Percentiles rank a stretch among this genome's conserved stretches.
phyloP scores from a whole-genome alignment of 345 rosid species.

The Tarenaya hassleriana region DNA sequence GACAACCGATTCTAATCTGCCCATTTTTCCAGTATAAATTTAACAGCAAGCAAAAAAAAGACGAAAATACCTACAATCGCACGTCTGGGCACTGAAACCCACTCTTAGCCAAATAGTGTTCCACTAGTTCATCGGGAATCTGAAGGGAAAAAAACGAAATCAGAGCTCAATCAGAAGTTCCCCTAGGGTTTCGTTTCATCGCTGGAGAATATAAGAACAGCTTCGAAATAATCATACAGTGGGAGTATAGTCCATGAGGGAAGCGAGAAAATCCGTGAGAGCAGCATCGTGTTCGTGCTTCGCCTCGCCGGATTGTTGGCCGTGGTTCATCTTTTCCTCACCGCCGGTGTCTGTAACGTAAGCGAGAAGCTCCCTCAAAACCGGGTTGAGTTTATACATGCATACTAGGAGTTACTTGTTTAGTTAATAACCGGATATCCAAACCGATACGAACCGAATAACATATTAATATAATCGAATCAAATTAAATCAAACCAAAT shows the following conservation, averaged over 20 bases:
- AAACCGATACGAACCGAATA: too few relatives aligned
- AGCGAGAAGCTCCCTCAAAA: too few relatives aligned
- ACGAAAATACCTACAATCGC: conserved; percentile 70
- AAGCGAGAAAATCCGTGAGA: conserved; percentile 70
- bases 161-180: background rate
- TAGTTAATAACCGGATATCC: too few relatives aligned
- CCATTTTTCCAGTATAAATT: background rate
- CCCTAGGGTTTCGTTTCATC: background rate
- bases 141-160: conserved; percentile 19
- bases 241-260: conserved; percentile 85
- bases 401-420: too few relatives aligned
- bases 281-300: conserved; percentile 84
- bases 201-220: background rate
- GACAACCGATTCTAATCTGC: background rate
- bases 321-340: conserved; percentile 45
- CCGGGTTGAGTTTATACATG: too few relatives aligned
- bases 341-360: too few relatives aligned
- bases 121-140: conserved; percentile 96
- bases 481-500: too few relatives aligned
- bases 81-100: conserved; percentile 96
- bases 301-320: conserved; percentile 44
- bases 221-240: conserved; percentile 32
- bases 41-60: conserved; percentile 1
- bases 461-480: too few relatives aligned
- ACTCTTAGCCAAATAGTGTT: conserved; percentile 91